Percentiles rank a stretch among this genome's conserved stretches.
These are phyloP conservation scores for Plantago elongata DNA, from an alignment of 257 asterid genomes.

Conservation along the genomic window DNA sequence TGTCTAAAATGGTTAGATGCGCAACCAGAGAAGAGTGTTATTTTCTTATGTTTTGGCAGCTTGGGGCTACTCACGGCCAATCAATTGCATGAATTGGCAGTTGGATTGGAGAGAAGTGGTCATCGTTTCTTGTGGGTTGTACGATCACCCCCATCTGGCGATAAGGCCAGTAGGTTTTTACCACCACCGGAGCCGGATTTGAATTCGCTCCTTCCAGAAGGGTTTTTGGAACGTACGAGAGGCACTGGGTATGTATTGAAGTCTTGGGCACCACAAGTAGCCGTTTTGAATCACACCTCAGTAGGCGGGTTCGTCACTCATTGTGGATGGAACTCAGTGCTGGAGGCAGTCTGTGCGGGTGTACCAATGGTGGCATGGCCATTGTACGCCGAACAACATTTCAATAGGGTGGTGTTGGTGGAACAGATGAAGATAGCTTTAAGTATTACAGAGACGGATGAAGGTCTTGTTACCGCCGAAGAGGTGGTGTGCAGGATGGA, in stretches of 20 bases:
- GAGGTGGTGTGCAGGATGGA: too few species aligned
- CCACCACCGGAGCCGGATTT: constrained; percentile 38
- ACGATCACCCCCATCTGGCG: constrained; percentile 38
- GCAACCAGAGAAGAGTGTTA: constrained; percentile 53
- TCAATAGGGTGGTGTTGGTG: constrained; percentile 38
- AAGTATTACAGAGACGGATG: too few species aligned
- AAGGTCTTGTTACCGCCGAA: too few species aligned
- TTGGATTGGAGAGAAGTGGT: constrained; percentile 44
- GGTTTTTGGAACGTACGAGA: constrained; percentile 43
- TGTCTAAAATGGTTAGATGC: constrained; percentile 55
- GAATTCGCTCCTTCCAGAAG: constrained; percentile 37
- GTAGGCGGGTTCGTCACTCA: constrained; percentile 67
- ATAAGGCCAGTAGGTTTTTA: constrained; percentile 20
- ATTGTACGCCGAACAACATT: constrained; percentile 53
- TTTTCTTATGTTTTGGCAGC: constrained; percentile 59
- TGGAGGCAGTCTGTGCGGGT: constrained; percentile 48
- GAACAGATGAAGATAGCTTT: constrained; percentile 44
- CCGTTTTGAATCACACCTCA: constrained; percentile 38
- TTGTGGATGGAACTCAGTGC: constrained; percentile 65
- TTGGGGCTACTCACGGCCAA: constrained; percentile 30
- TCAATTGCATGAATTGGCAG: constrained; percentile 44
- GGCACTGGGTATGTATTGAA: constrained; percentile 42
- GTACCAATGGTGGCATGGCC: constrained; percentile 78
- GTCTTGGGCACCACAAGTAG: constrained; percentile 65
- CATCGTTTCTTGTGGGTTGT: constrained; percentile 54